Evolutionary conservation across 192 early-diverging fungal species (phyloP).

Genomic region (Piromyces sp.): DNA sequence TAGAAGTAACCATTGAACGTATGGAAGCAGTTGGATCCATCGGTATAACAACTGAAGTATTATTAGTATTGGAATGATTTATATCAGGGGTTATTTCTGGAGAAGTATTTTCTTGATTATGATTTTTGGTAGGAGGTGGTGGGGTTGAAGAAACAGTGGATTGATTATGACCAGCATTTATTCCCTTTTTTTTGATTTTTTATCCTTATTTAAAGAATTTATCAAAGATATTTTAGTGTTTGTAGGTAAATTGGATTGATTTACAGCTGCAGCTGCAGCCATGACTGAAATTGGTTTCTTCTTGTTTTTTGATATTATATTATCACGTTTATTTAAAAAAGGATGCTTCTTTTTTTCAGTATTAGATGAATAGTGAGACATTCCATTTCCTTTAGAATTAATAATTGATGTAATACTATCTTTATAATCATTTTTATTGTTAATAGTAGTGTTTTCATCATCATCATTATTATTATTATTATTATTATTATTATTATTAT

Average conservation of each 20-base stretch:
- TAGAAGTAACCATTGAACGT: conserved; percentile 78
- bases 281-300: not conserved
- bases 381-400: no score
- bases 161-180: not conserved
- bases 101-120: not conserved
- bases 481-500: no score
- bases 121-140: not conserved
- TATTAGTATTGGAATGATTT: not conserved
- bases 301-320: not conserved
- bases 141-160: not conserved
- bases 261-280: not conserved
- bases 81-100: not conserved
- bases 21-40: conserved; percentile 15
- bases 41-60: not conserved
- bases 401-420: no score
- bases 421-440: no score
- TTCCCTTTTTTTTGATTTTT: not conserved
- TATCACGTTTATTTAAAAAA: not conserved
- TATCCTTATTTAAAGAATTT: not conserved
- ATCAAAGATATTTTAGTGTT: not conserved
- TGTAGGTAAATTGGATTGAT: not conserved
- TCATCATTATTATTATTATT: no score
- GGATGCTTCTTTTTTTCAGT: not conserved
- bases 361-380: no score
- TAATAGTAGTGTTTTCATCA: no score